Evolutionary conservation across 169 alveolate species (phyloP).

Genomic region (Miamiensis avidus): DNA sequence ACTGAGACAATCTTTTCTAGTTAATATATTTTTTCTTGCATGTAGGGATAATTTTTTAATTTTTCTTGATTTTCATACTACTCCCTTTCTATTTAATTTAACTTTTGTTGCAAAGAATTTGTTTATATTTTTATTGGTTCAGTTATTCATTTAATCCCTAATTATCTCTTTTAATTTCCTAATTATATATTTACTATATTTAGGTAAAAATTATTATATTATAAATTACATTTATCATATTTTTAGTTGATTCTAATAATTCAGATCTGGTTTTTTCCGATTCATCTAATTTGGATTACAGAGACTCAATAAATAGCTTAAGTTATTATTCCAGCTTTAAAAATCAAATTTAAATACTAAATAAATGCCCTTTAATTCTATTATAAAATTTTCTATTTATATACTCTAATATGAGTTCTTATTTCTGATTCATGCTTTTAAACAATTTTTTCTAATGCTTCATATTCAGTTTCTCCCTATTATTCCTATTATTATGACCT

Average conservation of each 20-base stretch:
- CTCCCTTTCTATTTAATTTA: too few species aligned
- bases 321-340: constrained; percentile 41
- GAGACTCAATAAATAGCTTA: constrained; percentile 35
- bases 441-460: constrained; percentile 38
- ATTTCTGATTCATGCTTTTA: constrained; percentile 43
- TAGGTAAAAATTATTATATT: too few species aligned
- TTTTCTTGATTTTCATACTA: too few species aligned
- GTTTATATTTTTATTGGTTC: too few species aligned
- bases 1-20: too few species aligned
- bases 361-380: too few species aligned
- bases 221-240: constrained; percentile 25
- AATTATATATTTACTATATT: too few species aligned
- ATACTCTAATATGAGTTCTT: constrained; percentile 51
- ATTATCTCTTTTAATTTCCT: too few species aligned
- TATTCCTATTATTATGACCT: not conserved
- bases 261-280: constrained; percentile 34
- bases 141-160: too few species aligned
- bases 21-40: too few species aligned
- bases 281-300: constrained; percentile 42
- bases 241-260: constrained; percentile 23
- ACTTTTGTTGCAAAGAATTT: too few species aligned
- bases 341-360: not conserved
- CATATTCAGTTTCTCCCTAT: constrained; percentile 36
- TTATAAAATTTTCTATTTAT: not conserved
- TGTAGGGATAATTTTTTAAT: too few species aligned